phyloP scores from a whole-genome alignment of 2,329 filamentous ascomycete genomes.

The Trichothecium sympodiale region DNA sequence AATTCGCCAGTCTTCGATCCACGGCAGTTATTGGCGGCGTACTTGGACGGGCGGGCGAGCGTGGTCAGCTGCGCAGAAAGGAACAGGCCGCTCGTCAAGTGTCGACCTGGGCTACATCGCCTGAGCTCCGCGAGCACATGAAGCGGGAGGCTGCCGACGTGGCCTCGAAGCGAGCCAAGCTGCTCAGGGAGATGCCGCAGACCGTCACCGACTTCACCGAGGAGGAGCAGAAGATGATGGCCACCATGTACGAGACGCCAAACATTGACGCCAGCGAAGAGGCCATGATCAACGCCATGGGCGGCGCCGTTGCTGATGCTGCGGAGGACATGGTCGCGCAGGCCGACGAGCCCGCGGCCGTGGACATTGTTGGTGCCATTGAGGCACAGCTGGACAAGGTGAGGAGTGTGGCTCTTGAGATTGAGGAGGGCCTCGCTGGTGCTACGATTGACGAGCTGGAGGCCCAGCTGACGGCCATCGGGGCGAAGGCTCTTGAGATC shows the following conservation, averaged over 20 bases:
- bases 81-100: constrained; percentile 38
- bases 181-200: constrained; percentile 22
- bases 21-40: constrained; percentile 75
- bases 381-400: constrained; percentile 1
- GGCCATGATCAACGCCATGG: constrained; percentile 22
- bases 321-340: constrained; percentile 12
- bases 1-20: constrained; percentile 57
- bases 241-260: constrained; percentile 13
- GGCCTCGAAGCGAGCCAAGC: constrained; percentile 14
- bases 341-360: constrained; percentile 3
- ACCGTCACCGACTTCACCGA: constrained; percentile 24
- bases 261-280: constrained; percentile 17
- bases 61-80: constrained; percentile 59
- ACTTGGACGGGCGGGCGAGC: constrained; percentile 72
- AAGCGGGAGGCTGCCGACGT: constrained; percentile 11
- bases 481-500: too few species aligned
- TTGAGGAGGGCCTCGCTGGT: background rate
- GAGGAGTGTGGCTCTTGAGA: background rate
- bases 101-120: constrained; percentile 50
- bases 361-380: constrained; percentile 1
- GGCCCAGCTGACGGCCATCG: too few species aligned
- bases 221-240: constrained; percentile 24
- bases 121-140: constrained; percentile 30
- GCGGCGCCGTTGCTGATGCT: constrained; percentile 8
- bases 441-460: background rate